Conservation (phyloP, 768 basidiomycete genomes). For the Naganishia vaughanmartiniae region DNA sequence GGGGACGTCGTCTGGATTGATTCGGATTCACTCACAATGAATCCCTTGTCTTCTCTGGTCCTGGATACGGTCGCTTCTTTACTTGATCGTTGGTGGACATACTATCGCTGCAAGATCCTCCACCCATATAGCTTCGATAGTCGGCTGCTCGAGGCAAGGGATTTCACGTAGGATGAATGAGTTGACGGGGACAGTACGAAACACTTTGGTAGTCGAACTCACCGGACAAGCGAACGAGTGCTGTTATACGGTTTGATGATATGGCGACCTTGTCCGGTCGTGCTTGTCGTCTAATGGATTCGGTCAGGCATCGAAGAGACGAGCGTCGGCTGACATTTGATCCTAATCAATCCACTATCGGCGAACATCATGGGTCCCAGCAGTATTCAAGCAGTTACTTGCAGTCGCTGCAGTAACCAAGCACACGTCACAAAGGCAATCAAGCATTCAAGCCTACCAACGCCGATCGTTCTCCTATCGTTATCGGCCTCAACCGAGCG, state of each 20-base stretch:
- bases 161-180: neutral
- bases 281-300: neutral
- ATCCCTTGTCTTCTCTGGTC: conserved; percentile 27
- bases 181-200: neutral
- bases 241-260: neutral
- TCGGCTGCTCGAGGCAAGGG: neutral
- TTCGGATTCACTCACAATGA: conserved; percentile 25
- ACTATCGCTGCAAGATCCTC: neutral
- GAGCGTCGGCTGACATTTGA: neutral
- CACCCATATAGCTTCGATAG: conserved; percentile 4
- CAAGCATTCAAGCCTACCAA: too few species aligned
- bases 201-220: neutral
- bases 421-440: neutral
- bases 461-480: neutral
- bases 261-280: neutral
- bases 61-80: conserved; percentile 4
- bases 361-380: neutral
- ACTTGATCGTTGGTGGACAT: conserved; percentile 3
- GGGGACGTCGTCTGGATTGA: neutral
- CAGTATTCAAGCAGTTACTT: too few species aligned
- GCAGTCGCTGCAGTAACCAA: too few species aligned
- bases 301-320: neutral
- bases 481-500: neutral
- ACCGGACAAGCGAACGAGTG: neutral
- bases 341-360: neutral